A percentile compares a stretch with the other conserved stretches of the same genome.
These are phyloP conservation scores for Aspergillus haitiensis DNA, from an alignment of 495 filamentous ascomycete genomes.

Conservation along the genomic window DNA sequence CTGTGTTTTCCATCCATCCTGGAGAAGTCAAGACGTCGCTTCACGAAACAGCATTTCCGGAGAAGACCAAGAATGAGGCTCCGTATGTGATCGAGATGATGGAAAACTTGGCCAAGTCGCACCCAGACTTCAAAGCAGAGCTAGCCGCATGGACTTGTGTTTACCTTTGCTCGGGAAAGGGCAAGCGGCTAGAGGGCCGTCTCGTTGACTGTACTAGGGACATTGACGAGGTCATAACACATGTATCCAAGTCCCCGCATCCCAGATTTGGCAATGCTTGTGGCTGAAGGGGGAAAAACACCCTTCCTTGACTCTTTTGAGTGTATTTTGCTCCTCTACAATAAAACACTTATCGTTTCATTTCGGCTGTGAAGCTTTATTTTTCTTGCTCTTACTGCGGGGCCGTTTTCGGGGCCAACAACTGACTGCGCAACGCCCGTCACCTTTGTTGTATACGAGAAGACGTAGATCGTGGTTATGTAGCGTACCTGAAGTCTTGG, in stretches of 20 bases:
- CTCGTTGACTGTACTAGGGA: neutral
- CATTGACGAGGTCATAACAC: conserved; percentile 1
- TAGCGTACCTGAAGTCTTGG: no score
- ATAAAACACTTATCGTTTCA: no score
- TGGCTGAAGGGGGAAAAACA: neutral
- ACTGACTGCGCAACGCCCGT: no score
- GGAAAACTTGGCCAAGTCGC: neutral
- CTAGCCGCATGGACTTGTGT: conserved; percentile 1
- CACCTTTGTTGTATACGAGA: no score
- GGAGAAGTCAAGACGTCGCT: neutral
- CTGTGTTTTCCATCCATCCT: neutral
- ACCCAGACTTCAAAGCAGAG: neutral
- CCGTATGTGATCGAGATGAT: conserved; percentile 4
- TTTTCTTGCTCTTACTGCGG: no score
- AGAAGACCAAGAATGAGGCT: neutral
- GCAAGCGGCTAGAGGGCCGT: neutral
- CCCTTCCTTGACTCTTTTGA: no score
- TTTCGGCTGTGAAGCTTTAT: no score
- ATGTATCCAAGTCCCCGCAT: neutral
- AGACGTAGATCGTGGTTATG: no score
- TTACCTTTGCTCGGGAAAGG: neutral
- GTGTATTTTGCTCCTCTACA: no score
- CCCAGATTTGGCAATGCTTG: neutral
- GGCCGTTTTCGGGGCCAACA: no score
- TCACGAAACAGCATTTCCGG: neutral